Percentiles rank a stretch among this genome's conserved stretches.
These are phyloP conservation scores for Diaporthe amygdali DNA, from an alignment of 2,329 filamentous ascomycete species.

Conservation along the genomic window DNA sequence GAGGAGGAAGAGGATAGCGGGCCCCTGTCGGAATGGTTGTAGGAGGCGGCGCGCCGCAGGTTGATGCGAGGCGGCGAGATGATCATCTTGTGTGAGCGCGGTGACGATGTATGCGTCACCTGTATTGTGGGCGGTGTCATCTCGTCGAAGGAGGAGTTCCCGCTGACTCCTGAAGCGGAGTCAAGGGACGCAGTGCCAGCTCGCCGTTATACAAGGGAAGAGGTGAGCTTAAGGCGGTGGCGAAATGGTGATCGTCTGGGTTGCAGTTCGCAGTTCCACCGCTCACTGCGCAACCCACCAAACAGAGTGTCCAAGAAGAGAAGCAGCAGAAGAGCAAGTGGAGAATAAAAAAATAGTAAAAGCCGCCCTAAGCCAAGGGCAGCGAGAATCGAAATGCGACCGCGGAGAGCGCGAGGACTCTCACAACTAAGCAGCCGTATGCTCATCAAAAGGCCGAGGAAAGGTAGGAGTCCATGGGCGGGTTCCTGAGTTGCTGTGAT, in stretches of 20 bases:
- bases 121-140: conserved; percentile 25
- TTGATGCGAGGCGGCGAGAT: conserved; percentile 62
- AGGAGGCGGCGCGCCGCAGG: conserved; percentile 63
- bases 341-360: not conserved
- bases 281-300: conserved; percentile 4
- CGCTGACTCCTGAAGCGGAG: conserved; percentile 17
- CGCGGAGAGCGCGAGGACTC: not conserved
- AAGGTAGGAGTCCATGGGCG: not conserved
- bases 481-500: not conserved
- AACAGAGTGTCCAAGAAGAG: not conserved
- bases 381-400: not conserved
- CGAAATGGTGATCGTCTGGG: conserved; percentile 20
- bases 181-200: not conserved
- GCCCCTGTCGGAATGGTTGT: conserved; percentile 56
- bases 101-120: conserved; percentile 18
- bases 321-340: not conserved
- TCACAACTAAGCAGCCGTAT: not conserved
- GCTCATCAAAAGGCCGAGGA: not conserved
- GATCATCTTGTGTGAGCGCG: conserved; percentile 55
- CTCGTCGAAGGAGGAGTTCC: not conserved
- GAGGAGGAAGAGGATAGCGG: conserved; percentile 66
- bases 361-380: not conserved
- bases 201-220: not conserved
- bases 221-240: not conserved
- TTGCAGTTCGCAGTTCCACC: conserved; percentile 19